A percentile compares a stretch with the other conserved stretches of the same genome.
phyloP scores from a whole-genome alignment of 805 yeast species.

The Monosporozyma servazzii region DNA sequence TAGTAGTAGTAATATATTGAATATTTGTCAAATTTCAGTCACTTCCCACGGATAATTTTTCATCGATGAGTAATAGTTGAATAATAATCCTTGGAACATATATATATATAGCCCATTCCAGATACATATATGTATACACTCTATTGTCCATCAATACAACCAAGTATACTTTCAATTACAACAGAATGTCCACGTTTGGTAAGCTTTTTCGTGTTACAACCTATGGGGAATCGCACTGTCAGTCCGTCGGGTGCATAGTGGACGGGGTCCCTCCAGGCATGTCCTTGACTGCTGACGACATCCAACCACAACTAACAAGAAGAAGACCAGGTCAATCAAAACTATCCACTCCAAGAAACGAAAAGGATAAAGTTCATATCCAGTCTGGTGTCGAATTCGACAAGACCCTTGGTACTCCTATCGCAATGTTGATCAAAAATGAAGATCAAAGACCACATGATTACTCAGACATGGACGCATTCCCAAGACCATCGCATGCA shows the following conservation, averaged over 20 bases:
- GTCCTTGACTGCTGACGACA: constrained; percentile 71
- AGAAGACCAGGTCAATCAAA: constrained; percentile 97
- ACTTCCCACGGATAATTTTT: too few relatives aligned
- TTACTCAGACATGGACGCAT: constrained; percentile 87
- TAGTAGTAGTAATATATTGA: too few relatives aligned
- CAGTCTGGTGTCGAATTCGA: constrained; percentile 94
- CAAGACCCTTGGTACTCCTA: constrained; percentile 86
- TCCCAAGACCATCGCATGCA: constrained; percentile 97
- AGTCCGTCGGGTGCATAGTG: constrained; percentile 94
- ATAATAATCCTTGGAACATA: too few relatives aligned
- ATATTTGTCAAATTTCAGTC: too few relatives aligned
- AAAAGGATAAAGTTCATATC: constrained; percentile 84
- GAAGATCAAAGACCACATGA: constrained; percentile 97
- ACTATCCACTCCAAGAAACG: constrained; percentile 90
- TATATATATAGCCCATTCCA: too few relatives aligned
- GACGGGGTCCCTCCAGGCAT: constrained; percentile 98
- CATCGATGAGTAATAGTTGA: too few relatives aligned
- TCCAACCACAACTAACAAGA: constrained; percentile 92
- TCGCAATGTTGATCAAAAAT: constrained; percentile 85
- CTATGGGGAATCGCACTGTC: constrained; percentile 97
- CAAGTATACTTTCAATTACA: too few relatives aligned
- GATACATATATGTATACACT: neutral
- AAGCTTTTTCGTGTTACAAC: constrained; percentile 67
- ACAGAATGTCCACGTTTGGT: constrained; percentile 67
- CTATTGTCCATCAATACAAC: too few relatives aligned